These are phyloP conservation scores for Phytopythium aichiense DNA, from an alignment of 352 stramenopile species.

Conservation along the genomic window DNA sequence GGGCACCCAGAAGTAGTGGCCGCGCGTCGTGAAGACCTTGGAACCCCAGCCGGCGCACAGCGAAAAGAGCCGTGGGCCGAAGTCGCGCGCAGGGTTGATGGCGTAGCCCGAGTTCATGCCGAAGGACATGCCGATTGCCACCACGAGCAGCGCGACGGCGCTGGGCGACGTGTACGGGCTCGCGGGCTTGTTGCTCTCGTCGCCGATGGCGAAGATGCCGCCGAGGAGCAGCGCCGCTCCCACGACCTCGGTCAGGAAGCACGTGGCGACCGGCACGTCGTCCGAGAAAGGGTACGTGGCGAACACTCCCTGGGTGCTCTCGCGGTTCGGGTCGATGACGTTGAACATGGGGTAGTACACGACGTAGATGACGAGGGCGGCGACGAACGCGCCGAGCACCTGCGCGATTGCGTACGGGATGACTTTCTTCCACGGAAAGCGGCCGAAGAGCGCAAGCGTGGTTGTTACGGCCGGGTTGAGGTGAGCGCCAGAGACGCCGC, in stretches of 20 bases:
- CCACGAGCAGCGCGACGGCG: constrained; percentile 41
- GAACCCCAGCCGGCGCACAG: constrained; percentile 30
- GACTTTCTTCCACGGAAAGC: constrained; percentile 43
- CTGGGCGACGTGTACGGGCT: constrained; percentile 33
- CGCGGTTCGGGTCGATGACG: constrained; percentile 33
- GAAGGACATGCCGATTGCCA: constrained; percentile 57
- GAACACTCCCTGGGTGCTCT: constrained; percentile 36
- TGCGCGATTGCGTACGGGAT: constrained; percentile 36
- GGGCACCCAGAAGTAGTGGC: constrained; percentile 55
- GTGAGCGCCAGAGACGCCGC: constrained; percentile 46
- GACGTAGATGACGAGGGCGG: constrained; percentile 35
- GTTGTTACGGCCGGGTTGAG: constrained; percentile 56
- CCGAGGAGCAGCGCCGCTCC: constrained; percentile 48
- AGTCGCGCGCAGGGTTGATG: constrained; percentile 52
- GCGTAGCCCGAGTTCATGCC: constrained; percentile 66
- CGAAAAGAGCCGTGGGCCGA: constrained; percentile 38
- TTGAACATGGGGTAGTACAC: constrained; percentile 53
- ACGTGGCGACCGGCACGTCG: constrained; percentile 33
- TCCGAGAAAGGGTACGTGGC: constrained; percentile 42
- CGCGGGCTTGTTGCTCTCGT: constrained; percentile 50
- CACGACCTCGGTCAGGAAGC: constrained; percentile 62
- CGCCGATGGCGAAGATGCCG: constrained; percentile 50
- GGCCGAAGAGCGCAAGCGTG: constrained; percentile 42
- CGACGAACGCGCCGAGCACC: constrained; percentile 41
- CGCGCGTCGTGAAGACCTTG: constrained; percentile 23